These are phyloP conservation scores for Penicillium olsonii DNA, from an alignment of 2,329 filamentous ascomycete species.

Conservation along the genomic window DNA sequence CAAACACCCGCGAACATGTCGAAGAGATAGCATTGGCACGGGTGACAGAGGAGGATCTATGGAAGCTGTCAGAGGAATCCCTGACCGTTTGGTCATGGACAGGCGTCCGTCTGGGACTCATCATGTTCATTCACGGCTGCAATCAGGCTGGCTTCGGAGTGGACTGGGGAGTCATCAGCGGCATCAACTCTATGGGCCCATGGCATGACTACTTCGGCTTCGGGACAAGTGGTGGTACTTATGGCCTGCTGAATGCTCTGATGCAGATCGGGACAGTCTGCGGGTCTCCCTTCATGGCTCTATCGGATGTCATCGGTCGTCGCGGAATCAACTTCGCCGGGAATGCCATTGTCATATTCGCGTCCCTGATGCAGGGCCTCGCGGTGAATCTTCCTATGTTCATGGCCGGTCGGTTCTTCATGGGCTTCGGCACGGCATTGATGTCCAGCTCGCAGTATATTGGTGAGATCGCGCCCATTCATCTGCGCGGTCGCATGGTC, in stretches of 20 bases:
- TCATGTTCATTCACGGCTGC: conserved; percentile 51
- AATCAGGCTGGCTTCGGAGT: conserved; percentile 53
- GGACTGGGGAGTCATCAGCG: conserved; percentile 53
- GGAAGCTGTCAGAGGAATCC: conserved; percentile 44
- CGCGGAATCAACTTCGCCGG: conserved; percentile 53
- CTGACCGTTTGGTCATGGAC: conserved; percentile 45
- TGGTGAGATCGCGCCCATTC: conserved; percentile 36
- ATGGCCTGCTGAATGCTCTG: conserved; percentile 49
- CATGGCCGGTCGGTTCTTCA: conserved; percentile 42
- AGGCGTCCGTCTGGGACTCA: conserved; percentile 43
- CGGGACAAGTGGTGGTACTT: conserved; percentile 41
- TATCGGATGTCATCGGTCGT: conserved; percentile 55
- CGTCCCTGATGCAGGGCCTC: conserved; percentile 43
- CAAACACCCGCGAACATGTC: conserved; percentile 27
- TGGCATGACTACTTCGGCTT: conserved; percentile 52
- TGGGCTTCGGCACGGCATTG: conserved; percentile 40
- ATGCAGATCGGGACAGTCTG: conserved; percentile 52
- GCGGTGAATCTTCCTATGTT: conserved; percentile 33
- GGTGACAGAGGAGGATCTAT: conserved; percentile 51
- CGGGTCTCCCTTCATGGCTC: conserved; percentile 53
- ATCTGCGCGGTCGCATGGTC: conserved; percentile 47
- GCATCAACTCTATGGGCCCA: conserved; percentile 46
- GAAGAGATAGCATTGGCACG: conserved; percentile 50
- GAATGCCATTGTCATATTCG: conserved; percentile 48
- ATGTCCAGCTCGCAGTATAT: conserved; percentile 44